Evolutionary conservation across 495 filamentous ascomycete genomes (phyloP), one percentile per base, ranked within the genome.

Genomic region (Eremomyces bilateralis): DNA sequence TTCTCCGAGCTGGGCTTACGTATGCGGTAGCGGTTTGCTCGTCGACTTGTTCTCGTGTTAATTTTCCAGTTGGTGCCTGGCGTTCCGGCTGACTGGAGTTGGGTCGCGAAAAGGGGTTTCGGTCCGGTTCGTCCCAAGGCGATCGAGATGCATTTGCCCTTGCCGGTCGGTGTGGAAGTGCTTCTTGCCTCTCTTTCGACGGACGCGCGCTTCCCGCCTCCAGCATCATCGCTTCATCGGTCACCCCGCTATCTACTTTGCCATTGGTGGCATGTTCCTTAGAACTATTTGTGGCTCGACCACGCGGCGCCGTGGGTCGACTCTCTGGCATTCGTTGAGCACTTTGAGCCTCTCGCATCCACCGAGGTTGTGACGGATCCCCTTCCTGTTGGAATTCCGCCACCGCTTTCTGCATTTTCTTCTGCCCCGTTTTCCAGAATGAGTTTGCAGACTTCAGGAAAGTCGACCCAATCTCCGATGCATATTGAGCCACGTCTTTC

Each of bases 331-430:
- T 44, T 18, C 41, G 25, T 4, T 40, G 12, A 16, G 61, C 58
- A 34, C 55, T 42, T 18, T 62, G 59, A 16, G 65, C 59, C 34
- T 80, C 77, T 44, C 71, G 67, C 85, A 97, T 91, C 88, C 88
- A 97, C 44, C 80, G 85, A 1, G 88, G 88, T 48, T 92, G 80
- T 47, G 51, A 80, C 1, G 79, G 61, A 49, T 93, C 88, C 19
- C 70, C 63, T n/a, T 78, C 74, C 1, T 63, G 52, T 43, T 93
- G 84, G 41, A 94, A 76, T 15, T 97, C 88, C 12, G 80, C 69
- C 11, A 97, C 80, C 11, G 81, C 88, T 50, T 82, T 82, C 47
- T 91, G 84, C n/a, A 95, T 71, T 49, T 78, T 85, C 53, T 91
- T 95, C 43, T 79, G 81, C 2, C 83, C 74, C 4, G 73, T 75